Evolutionary conservation across 1,284 basidiomycete genomes (phyloP), one percentile per base, ranked within the genome.

Genomic region (Marasmius sp.): DNA sequence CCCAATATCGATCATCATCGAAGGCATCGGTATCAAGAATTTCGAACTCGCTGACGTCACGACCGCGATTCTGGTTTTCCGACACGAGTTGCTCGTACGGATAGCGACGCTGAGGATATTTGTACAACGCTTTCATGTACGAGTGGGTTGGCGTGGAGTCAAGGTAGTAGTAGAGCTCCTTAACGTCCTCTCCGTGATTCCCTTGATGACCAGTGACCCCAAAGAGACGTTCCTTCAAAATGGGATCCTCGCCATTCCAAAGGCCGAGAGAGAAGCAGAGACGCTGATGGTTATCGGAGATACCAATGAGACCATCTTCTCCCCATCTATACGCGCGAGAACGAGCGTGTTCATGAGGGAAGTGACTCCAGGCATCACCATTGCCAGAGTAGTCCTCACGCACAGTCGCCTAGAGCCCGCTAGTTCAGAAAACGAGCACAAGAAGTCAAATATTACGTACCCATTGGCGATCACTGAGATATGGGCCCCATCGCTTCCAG

Each of bases 101-200:
- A 77, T 86, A 99, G 51, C 84, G 81, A 66, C 87, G 82, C 76
- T 99, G 97, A 14, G 97, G 96, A 71, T 98, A 98, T 77, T 98
- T 98, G 88, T 98, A 98, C 63, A 98, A 80, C 77, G 92, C 97
- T 78, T 98, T 99, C 97, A 98, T 98, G 85, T 98, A 99, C 37
- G 94, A 97, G 74, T 99, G 97, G 0, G 96, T 98, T 20, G 97
- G 97, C 0, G 97, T 97, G 58, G 94, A 97, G 77, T 98, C 97
- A 67, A 99, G 87, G 77, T 99, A 98, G 75, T 96, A 99, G 77
- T 98, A 98, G 36, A 98, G 81, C 73, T 99, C 97, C 79, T 98
- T 98, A 79, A 96, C 94, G 74, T 99, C 97, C 77, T 99, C 97
- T 66, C 97, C 97, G 77, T 99, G 97, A 75, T 99, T 99, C 48